Base-by-base conservation (phyloP, 768 basidiomycete species). In the Kwoniella europaea region DNA sequence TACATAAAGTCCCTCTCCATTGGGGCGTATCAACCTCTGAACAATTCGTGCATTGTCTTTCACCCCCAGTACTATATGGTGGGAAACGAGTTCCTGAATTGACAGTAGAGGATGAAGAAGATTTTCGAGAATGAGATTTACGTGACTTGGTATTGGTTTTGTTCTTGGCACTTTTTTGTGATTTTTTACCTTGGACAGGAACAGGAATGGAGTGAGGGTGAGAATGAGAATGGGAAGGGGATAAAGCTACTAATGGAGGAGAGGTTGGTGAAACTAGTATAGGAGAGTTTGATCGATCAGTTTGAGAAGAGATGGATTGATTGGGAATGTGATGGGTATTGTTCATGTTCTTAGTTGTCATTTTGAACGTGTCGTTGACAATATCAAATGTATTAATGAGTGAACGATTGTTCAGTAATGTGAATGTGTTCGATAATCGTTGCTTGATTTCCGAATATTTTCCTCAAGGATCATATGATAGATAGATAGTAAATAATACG, bases 41-140 rank as follows among this genome's bases (percentile, higher is more conserved):
- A 52, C 76, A 77, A 53, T 77, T 77, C 10, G 74, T 77, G 46
- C 76, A 77, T 65, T 77, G 76, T 71, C 63, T 27, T 16, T 74
- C 69, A n/a, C 67, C 72, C 15, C 65, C 24, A 6, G 22, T 29
- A 16, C 22, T 75, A 15, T 64, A 22, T 12, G 71, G 18, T 10
- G 76, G 53, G 41, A 77, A 74, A 16, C 65, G 54, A 18, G 43
- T 53, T 41, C 55, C 59, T 52, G 60, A 20, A 42, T 59, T 43
- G 20, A 44, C 58, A 4, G 60, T 27, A 35, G 59, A 61, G 46
- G 46, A 50, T 13, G 46, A 15, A 6, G 46, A 50, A 6, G 46
- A 43, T 29, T 52, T 50, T 15, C 22, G 18, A 10, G 54, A 55
- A 22, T 24, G n/a, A 12, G 54, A 55, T 55, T 55, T 55, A 55